Evolutionary conservation across 768 basidiomycete species (phyloP).

Genomic region (Phanerochaete sordida): DNA sequence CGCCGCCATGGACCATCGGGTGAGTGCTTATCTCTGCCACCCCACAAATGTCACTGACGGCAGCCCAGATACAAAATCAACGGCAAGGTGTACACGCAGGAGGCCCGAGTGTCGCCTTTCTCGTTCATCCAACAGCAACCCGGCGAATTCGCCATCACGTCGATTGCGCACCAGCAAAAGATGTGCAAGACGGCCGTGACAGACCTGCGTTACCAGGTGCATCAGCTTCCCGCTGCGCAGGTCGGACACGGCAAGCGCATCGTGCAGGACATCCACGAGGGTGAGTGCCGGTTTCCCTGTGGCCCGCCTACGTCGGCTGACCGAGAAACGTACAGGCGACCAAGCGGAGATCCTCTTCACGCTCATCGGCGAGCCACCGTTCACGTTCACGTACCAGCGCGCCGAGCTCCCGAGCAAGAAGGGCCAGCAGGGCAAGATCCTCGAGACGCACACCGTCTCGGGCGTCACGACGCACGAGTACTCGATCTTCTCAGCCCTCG

Average conservation of each 20-base stretch:
- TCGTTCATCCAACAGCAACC: slow-evolving; percentile 77
- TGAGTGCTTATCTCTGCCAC: slow-evolving; percentile 31
- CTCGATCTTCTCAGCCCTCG: slow-evolving; percentile 87
- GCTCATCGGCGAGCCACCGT: slow-evolving; percentile 88
- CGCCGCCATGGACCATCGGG: slow-evolving; percentile 90
- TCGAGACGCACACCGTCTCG: slow-evolving; percentile 90
- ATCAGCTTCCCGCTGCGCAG: slow-evolving; percentile 82
- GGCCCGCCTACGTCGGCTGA: neutral
- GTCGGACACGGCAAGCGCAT: slow-evolving; percentile 83
- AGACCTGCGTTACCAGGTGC: slow-evolving; percentile 71
- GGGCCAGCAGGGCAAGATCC: slow-evolving; percentile 71
- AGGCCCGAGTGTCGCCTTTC: slow-evolving; percentile 79
- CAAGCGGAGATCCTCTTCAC: slow-evolving; percentile 93
- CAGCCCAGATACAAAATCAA: slow-evolving; percentile 72
- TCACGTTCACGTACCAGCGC: slow-evolving; percentile 93
- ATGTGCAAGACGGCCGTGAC: slow-evolving; percentile 82
- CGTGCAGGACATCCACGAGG: slow-evolving; percentile 88
- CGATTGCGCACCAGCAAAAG: slow-evolving; percentile 90
- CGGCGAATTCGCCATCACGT: slow-evolving; percentile 82
- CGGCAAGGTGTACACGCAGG: slow-evolving; percentile 67
- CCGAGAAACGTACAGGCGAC: slow-evolving; percentile 49
- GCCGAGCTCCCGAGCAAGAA: slow-evolving; percentile 68
- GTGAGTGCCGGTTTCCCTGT: slow-evolving; percentile 33
- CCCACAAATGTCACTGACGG: neutral
- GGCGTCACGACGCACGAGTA: slow-evolving; percentile 73